Base-by-base conservation (phyloP, 345 rosid genomes). In the Erucastrum elatum region DNA sequence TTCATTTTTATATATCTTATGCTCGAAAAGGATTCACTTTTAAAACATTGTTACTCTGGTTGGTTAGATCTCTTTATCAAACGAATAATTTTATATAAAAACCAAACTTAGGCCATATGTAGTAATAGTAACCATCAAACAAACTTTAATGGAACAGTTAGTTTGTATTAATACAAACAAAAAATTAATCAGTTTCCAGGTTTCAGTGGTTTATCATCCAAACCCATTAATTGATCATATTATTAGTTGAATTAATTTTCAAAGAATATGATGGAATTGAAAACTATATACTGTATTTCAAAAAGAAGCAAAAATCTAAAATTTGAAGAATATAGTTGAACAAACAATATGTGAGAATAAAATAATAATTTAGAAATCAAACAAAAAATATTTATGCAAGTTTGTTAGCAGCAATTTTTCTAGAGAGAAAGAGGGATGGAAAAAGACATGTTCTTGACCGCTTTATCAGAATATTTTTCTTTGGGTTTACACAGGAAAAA, bases 391-490 rank as follows among this genome's bases (percentile, higher is more conserved):
- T 66, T 75, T 64, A 76, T 75, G 7, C 83, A 44, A 80, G 80
- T 80, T 80, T 75, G 77, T 80, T 75, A 80, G 66, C 39, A 65
- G 13, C 69, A 70, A 75, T 71, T 25, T 74, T 27, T 75, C 8
- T 33, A 26, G 17, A 76, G 60, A 70, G 83, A 63, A 59, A 76
- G 75, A 49, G 76, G n/a, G 61, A 41, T 70, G 55, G 84, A 82
- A 85, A 70, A 74, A 31, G 70, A 81, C 83, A 84, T 79, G 79
- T 73, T 80, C 39, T 58, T 81, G 85, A 86, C 90, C 84, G 87
- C 87, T 84, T 84, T 79, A 77, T 87, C 84, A 80, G 71, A 89
- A 86, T 64, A 49, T 64, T 70, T 73, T 77, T 63, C 68, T 72
- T 72, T 70, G 73, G 12, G 68, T 65, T 75, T 65, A 75, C 60